Conservation (phyloP, 1,284 basidiomycete species). For the Bjerkandera adusta region DNA sequence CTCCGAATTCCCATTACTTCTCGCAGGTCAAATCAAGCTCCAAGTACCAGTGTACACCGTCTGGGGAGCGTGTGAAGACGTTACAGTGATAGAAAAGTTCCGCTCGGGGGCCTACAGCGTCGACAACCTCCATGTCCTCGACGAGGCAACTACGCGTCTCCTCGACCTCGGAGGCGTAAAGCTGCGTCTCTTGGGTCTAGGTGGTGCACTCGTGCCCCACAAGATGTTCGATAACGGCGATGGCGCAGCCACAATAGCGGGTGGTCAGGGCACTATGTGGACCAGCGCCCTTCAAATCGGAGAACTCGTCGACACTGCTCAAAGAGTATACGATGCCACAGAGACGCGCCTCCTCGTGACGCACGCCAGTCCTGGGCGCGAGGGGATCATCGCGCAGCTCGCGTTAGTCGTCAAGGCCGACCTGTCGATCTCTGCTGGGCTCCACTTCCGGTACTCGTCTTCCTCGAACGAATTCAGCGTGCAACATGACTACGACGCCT, state of each 20-base stretch:
- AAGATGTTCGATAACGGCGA: conserved; percentile 98
- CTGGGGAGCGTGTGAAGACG: conserved; percentile 98
- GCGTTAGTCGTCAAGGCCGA: conserved; percentile 92
- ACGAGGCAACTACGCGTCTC: conserved; percentile 90
- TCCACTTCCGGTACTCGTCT: conserved; percentile 96
- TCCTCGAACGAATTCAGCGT: conserved; percentile 98
- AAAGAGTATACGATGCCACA: conserved; percentile 88
- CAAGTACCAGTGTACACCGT: conserved; percentile 94
- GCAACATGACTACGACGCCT: conserved; percentile 87
- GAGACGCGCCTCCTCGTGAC: conserved; percentile 95
- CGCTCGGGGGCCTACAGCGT: conserved; percentile 80
- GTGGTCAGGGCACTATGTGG: conserved; percentile 99
- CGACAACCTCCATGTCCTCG: conserved; percentile 87
- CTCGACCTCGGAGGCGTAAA: conserved; percentile 93
- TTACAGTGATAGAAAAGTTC: conserved; percentile 90
- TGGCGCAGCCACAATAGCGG: conserved; percentile 93
- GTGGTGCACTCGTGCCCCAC: conserved; percentile 93
- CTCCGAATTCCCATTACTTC: conserved; percentile 88
- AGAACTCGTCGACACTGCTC: conserved; percentile 96
- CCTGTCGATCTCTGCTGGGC: conserved; percentile 89
- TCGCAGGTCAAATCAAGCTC: conserved; percentile 86
- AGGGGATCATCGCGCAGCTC: conserved; percentile 91
- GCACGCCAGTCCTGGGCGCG: conserved; percentile 90
- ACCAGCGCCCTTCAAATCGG: conserved; percentile 97
- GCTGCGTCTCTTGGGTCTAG: conserved; percentile 90